These are phyloP conservation scores for Centaurea solstitialis DNA, from an alignment of 129 eudicot species.

Conservation along the genomic window DNA sequence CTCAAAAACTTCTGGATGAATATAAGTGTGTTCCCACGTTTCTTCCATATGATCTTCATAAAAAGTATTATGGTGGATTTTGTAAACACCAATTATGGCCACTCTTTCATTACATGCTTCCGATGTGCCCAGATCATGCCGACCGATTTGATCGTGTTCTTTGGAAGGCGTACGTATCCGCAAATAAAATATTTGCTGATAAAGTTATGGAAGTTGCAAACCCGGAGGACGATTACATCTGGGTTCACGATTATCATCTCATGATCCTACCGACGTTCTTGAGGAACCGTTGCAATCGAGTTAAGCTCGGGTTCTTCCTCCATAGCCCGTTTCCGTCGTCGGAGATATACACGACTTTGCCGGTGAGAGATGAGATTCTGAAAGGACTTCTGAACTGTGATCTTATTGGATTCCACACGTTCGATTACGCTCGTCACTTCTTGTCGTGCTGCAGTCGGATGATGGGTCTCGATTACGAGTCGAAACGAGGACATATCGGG, in stretches of 20 bases:
- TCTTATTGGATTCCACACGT: constrained; percentile 84
- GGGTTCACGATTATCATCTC: constrained; percentile 93
- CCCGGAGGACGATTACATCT: constrained; percentile 78
- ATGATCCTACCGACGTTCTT: constrained; percentile 85
- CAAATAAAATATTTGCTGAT: constrained; percentile 80
- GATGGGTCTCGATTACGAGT: constrained; percentile 81
- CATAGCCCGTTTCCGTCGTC: constrained; percentile 94
- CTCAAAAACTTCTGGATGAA: constrained; percentile 72
- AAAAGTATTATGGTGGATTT: constrained; percentile 75
- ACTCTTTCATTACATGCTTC: constrained; percentile 92
- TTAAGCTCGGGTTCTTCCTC: constrained; percentile 78
- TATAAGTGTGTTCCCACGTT: constrained; percentile 90
- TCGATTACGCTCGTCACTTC: constrained; percentile 86
- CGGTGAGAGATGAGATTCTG: constrained; percentile 74
- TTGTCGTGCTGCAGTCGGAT: constrained; percentile 87
- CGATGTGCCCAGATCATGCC: constrained; percentile 73
- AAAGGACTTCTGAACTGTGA: constrained; percentile 82
- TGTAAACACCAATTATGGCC: constrained; percentile 95
- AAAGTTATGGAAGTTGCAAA: constrained; percentile 82
- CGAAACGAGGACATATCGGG: constrained; percentile 83
- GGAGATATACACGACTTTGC: constrained; percentile 77
- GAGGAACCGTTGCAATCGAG: constrained; percentile 64
- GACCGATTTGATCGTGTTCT: constrained; percentile 72
- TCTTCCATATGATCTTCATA: constrained; percentile 65
- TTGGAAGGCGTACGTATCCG: constrained; percentile 87